Evolutionary conservation across 1,139 yeast species (phyloP), one percentile per base, ranked within the genome.

Genomic region (Saccharomyces hybrid): DNA sequence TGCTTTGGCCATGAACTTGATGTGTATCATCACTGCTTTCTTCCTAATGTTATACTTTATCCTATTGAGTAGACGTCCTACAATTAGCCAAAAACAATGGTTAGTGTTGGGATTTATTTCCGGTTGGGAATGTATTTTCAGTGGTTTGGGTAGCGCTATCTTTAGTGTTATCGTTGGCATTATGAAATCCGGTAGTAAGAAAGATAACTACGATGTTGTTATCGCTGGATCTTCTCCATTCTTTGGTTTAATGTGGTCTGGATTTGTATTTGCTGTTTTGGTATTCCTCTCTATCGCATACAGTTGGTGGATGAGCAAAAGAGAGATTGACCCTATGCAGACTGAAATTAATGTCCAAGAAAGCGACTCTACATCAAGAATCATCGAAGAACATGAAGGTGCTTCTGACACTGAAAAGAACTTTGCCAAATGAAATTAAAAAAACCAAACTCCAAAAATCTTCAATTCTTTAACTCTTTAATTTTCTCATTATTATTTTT

Each of bases 101-200:
- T 57, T 55, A 28, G 23, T 27, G 13, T 49, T 57, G 31, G 48
- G 55, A 2, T 34, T 54, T 31, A 41, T 41, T 23, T 57, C 57
- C 32, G 53, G 55, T 52, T 58, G 52, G 34, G 57, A 55, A 50
- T 56, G 61, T 34, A 34, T 62, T 41, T 64, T 64, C 59, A 59
- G 64, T 31, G 62, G 68, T 48, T 51, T 65, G 31, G 61, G 66
- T 27, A 65, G 66, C 38, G 59, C 65, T 47, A 61, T 67, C 34
- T 55, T 63, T 44, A 63, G 66, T 7, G 66, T 64, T 13, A 59
- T 66, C 49, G 55, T 65, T 50, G 58, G 60, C 28, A 62, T 67
- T 47, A 66, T 69, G 56, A 68, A 68, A 44, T 55, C 60, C 11
- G 72, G 71, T 58, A 64, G 68, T 25, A 55, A 64, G 5, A 57